These are phyloP conservation scores for Trypanosoma cruzi DNA, from an alignment of 208 protist species.

Conservation along the genomic window DNA sequence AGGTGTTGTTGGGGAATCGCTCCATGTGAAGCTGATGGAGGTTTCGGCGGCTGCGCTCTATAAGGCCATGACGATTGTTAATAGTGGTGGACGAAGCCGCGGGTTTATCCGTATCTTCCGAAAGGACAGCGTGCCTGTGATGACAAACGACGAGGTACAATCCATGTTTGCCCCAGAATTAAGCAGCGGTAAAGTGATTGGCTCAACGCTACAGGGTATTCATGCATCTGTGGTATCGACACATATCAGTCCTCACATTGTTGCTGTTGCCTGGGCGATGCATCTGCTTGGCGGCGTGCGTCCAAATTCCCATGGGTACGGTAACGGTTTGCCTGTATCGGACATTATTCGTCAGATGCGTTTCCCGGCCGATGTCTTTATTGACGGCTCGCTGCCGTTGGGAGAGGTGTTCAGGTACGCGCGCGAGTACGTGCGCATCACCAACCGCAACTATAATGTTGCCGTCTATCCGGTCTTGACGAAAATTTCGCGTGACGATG, in stretches of 20 bases:
- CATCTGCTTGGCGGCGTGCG: slow-evolving; percentile 79
- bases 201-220: slow-evolving; percentile 70
- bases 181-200: slow-evolving; percentile 84
- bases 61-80: slow-evolving; percentile 78
- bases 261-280: slow-evolving; percentile 88
- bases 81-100: slow-evolving; percentile 69
- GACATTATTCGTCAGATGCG: slow-evolving; percentile 81
- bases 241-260: slow-evolving; percentile 86
- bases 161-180: slow-evolving; percentile 85
- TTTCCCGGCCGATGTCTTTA: slow-evolving; percentile 76
- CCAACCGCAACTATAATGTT: slow-evolving; percentile 46
- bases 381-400: slow-evolving; percentile 73
- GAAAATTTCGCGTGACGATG: slow-evolving; percentile 86
- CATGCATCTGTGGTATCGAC: slow-evolving; percentile 66
- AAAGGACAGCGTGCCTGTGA: slow-evolving; percentile 53
- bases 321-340: slow-evolving; percentile 80
- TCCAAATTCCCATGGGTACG: slow-evolving; percentile 67
- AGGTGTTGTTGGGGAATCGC: slow-evolving; percentile 62
- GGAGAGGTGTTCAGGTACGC: slow-evolving; percentile 88
- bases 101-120: slow-evolving; percentile 82
- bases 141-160: slow-evolving; percentile 65
- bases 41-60: slow-evolving; percentile 79
- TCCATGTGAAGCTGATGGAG: slow-evolving; percentile 73
- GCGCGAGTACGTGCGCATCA: slow-evolving; percentile 55
- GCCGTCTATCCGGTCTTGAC: slow-evolving; percentile 82